Conservation (phyloP, 2,329 filamentous ascomycete genomes). For the Pseudogymnoascus sp. region DNA sequence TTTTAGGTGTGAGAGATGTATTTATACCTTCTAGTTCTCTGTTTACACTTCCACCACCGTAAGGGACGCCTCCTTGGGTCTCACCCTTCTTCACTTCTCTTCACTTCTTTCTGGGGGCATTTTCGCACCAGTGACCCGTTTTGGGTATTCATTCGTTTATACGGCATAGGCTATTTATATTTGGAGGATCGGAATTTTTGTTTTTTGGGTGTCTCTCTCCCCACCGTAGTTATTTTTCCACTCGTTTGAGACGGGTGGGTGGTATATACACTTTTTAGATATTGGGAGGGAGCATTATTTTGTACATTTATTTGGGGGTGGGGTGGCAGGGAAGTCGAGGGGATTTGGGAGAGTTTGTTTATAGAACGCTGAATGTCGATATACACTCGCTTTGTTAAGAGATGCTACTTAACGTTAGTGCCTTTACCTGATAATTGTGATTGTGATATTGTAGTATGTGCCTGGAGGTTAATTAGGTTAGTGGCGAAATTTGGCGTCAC, state of each 20-base stretch:
- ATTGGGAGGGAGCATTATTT: not conserved
- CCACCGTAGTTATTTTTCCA: not conserved
- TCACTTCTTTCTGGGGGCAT: not conserved
- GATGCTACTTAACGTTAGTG: not conserved
- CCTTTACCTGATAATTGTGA: not conserved
- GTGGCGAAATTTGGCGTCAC: no score
- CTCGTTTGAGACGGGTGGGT: slow-evolving; percentile 6
- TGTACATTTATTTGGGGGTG: slow-evolving; percentile 1
- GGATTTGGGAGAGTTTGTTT: not conserved
- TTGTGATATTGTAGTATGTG: not conserved
- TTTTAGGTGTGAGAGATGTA: slow-evolving; percentile 5
- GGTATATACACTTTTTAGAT: not conserved
- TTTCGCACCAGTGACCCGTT: not conserved
- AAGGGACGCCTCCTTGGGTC: not conserved
- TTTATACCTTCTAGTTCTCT: slow-evolving; percentile 7
- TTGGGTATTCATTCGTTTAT: slow-evolving; percentile 3
- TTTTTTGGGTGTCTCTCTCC: not conserved
- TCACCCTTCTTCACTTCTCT: not conserved
- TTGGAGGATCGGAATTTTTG: not conserved
- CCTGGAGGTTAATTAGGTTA: not conserved
- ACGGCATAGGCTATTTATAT: slow-evolving; percentile 6
- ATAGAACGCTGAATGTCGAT: not conserved
- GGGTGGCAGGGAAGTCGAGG: not conserved
- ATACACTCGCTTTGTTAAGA: slow-evolving; percentile 7
- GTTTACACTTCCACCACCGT: not conserved